phyloP scores from a whole-genome alignment of 345 rosid genomes.

The Hirschfeldia incana region DNA sequence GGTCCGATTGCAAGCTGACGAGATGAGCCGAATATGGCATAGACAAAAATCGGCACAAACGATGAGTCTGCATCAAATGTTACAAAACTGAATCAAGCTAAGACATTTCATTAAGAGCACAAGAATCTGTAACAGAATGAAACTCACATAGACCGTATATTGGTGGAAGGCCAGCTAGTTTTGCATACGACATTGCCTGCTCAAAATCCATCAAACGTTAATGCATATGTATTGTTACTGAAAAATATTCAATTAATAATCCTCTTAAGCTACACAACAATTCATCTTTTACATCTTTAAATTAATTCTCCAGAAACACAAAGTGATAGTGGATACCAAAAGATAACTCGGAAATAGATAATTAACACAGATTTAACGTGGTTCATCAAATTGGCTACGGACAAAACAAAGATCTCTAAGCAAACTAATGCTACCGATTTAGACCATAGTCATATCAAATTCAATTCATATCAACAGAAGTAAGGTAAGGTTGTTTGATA shows the following conservation, averaged over 20 bases:
- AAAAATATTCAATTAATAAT: background rate
- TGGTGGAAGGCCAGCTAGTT: slow-evolving; percentile 90
- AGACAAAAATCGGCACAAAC: slow-evolving; percentile 88
- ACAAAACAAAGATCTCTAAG: too few species aligned
- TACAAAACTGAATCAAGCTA: background rate
- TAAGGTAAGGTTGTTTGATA: too few species aligned
- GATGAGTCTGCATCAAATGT: slow-evolving; percentile 73
- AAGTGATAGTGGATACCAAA: too few species aligned
- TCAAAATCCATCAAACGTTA: slow-evolving; percentile 39
- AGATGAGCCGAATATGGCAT: slow-evolving; percentile 88
- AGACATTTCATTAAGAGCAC: background rate
- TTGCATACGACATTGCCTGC: slow-evolving; percentile 99
- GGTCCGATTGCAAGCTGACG: slow-evolving; percentile 99
- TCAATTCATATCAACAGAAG: too few species aligned
- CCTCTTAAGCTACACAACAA: slow-evolving; percentile 12
- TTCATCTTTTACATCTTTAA: background rate
- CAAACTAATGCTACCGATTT: too few species aligned
- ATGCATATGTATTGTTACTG: background rate
- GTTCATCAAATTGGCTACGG: background rate
- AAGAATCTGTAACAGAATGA: slow-evolving; percentile 6
- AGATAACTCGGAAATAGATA: too few species aligned
- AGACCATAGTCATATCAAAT: too few species aligned
- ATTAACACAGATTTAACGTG: too few species aligned
- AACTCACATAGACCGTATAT: slow-evolving; percentile 96
- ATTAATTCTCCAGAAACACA: background rate